Base-by-base conservation (phyloP, 192 early-diverging fungal genomes). In the Diversispora eburnea region DNA sequence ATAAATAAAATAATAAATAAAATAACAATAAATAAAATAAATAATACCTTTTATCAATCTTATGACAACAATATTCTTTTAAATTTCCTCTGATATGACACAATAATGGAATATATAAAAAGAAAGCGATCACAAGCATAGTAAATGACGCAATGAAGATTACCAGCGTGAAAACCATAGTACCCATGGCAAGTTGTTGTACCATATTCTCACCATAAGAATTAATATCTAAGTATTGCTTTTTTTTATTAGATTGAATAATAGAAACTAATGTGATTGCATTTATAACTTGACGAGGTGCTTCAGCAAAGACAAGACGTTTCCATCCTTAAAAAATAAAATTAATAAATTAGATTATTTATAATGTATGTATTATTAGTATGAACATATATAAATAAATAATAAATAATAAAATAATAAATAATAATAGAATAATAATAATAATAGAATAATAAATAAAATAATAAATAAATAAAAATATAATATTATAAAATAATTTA, bases 61-160 rank as follows among this genome's bases (percentile, higher is more conserved):
- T 93, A 81, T 93, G 91, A 67, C 90, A 92, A 67, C 90, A 92
- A 75, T 91, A 94, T 75, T 95, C 94, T 77, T 94, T 95, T 61
- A 95, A 78, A 75, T 94, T 95, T n/a, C 93, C 94, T 41, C 85
- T 87, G 63, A 95, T 92, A 60, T 86, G 87, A 73, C 83, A 88
- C 70, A 92, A 75, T 54, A 95, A 78, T 12, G 93, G 94, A 55
- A 94, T 81, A 75, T 95, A 95, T n/a, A 92, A 64, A 48, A 91
- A 57, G 41, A 86, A 78, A 15, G 93, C 92, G 15, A 77, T 61
- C 4, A 91, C 51, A 25, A 90, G 80, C 25, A 74, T 77, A 0
- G 91, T 19, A 25, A 87, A 73, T 8, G 81, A 82, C 17, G 88
- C 45, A 6, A 83, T 56, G 80, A 87, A 93, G 43, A 92, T 76